Base-by-base conservation (phyloP, 352 stramenopile species). In the Phytophthora aleatoria region DNA sequence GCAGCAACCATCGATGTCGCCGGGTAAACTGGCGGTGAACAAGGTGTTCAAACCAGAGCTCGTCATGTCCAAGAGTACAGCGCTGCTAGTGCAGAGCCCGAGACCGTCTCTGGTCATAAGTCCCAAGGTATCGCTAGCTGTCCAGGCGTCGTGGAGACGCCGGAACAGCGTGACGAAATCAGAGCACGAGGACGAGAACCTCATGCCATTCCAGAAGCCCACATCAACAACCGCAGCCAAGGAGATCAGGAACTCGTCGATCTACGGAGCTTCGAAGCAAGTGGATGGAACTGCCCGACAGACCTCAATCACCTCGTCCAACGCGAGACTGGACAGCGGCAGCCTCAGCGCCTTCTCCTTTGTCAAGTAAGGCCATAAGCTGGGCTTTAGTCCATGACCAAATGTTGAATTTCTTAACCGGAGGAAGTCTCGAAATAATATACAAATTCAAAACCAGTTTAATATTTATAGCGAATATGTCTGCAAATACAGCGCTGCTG, bases 71-170 rank as follows among this genome's bases (percentile, higher is more conserved):
- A 63, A 78, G 39, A 57, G 27, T 35, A 66, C 66, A 2, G 43
- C 61, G 5, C n/a, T 67, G 5, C 5, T 52, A 5, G 35, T 61
- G 6, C 66, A 61, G 13, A 11, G 36, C 6, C 16, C 35, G 15
- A 53, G 38, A 41, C 51, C 48, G 27, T 59, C 64, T 4, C 42
- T 71, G 35, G 51, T 68, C 27, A 57, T 71, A 39, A 84, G 76
- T 45, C 76, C 76, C 13, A 84, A 79, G 61, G 73, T 84, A 2
- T 76, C 70, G 2, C 58, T 66, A 30, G 77, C 66, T 10, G 69
- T 67, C 10, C 67, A 74, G 31, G 72, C 77, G 24, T 83, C 75
- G 10, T 83, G 72, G 72, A 67, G 50, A 43, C 72, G 75, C 30
- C 76, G 71, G 41, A 81, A 62, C 24, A 74, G 67, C 48, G 30